phyloP scores from a whole-genome alignment of 768 basidiomycete species.

The Suillus placidus region DNA sequence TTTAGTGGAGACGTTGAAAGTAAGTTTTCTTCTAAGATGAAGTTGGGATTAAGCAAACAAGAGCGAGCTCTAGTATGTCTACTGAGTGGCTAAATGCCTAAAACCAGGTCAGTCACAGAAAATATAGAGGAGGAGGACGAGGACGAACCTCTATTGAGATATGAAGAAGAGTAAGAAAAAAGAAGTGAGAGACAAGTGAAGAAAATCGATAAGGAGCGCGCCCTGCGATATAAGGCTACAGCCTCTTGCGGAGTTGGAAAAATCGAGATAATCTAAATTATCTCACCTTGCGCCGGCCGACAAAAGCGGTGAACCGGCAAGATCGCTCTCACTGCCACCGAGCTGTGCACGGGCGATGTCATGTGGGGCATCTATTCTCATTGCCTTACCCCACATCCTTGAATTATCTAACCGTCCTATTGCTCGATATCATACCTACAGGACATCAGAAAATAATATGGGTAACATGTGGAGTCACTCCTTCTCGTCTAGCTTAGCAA shows the following conservation, averaged over 20 bases:
- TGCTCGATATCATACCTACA: conserved; percentile 18
- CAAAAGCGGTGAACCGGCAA: conserved; percentile 7
- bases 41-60: conserved; percentile 44
- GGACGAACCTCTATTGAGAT: conserved; percentile 38
- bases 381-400: conserved; percentile 13
- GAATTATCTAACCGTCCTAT: conserved; percentile 9
- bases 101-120: conserved; percentile 12
- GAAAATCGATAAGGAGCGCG: conserved; percentile 15
- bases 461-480: conserved; percentile 29
- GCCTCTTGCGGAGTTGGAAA: conserved; percentile 37
- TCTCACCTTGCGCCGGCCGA: conserved; percentile 11
- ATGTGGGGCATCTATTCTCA: conserved; percentile 14
- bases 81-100: conserved; percentile 44
- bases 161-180: conserved; percentile 27
- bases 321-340: conserved; percentile 12
- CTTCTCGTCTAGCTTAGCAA: conserved; percentile 44
- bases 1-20: conserved; percentile 41
- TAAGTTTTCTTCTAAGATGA: conserved; percentile 37
- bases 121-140: conserved; percentile 12
- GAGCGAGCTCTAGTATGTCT: conserved; percentile 64
- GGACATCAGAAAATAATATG: conserved; percentile 24
- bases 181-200: conserved; percentile 37
- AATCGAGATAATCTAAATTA: conserved; percentile 13
- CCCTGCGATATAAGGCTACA: conserved; percentile 21
- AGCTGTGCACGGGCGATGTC: background rate